Conservation (phyloP, 2,329 filamentous ascomycete genomes). For the Alternaria novae-zelandiae region DNA sequence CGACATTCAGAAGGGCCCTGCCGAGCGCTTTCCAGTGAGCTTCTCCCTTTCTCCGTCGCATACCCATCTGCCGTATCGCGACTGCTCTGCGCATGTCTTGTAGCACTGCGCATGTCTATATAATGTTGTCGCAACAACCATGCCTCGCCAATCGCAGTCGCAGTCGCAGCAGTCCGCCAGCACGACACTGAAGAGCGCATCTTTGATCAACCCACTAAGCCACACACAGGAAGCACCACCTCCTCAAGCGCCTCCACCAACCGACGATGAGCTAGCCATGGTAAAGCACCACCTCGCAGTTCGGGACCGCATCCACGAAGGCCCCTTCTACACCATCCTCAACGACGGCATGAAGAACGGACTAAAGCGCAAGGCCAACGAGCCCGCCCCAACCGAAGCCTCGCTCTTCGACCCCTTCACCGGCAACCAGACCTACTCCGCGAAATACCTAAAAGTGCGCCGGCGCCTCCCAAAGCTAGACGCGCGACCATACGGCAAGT, state of each 20-base stretch:
- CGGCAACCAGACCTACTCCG: conserved; percentile 66
- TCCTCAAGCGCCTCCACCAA: conserved; percentile 49
- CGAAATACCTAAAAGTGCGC: conserved; percentile 64
- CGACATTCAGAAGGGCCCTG: conserved; percentile 48
- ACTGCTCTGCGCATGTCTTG: neutral
- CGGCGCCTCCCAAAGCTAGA: conserved; percentile 62
- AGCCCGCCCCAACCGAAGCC: conserved; percentile 48
- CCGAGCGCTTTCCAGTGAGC: conserved; percentile 51
- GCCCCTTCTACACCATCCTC: conserved; percentile 65
- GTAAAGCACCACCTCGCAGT: conserved; percentile 60
- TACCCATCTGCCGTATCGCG: neutral
- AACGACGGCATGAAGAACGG: conserved; percentile 55
- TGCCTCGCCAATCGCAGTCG: conserved; percentile 3
- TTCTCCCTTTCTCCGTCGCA: neutral
- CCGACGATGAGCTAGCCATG: conserved; percentile 53
- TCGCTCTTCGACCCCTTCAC: conserved; percentile 65
- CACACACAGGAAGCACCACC: conserved; percentile 39
- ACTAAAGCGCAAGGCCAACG: conserved; percentile 45
- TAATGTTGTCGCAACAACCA: conserved; percentile 14
- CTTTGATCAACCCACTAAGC: conserved; percentile 25
- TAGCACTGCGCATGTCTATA: conserved; percentile 8
- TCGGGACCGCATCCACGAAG: conserved; percentile 63
- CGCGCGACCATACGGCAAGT: conserved; percentile 62
- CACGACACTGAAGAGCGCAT: neutral
- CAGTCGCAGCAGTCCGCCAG: conserved; percentile 2